These are phyloP conservation scores for Mercurialis annua DNA, from an alignment of 345 rosid genomes.

Conservation along the genomic window DNA sequence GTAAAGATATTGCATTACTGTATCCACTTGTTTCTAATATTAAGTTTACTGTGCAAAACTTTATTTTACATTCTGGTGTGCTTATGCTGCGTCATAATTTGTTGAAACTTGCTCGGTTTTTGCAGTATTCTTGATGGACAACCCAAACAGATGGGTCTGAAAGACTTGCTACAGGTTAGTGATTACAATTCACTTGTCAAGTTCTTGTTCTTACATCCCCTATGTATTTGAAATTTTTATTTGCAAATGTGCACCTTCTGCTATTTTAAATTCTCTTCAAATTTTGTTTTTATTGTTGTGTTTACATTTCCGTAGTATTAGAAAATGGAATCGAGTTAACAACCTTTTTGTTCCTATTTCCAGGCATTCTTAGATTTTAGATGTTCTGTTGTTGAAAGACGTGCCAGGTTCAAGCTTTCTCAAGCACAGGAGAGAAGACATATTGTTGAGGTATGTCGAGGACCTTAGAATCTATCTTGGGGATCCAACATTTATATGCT, in stretches of 20 bases:
- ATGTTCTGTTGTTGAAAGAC: conserved; percentile 89
- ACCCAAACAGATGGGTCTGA: conserved; percentile 88
- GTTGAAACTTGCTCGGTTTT: conserved; percentile 18
- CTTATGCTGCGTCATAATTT: not conserved
- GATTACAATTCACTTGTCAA: not conserved
- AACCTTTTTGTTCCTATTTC: not conserved
- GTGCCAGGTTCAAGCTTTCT: conserved; percentile 77
- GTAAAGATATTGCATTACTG: not conserved
- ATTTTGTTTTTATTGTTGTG: not conserved
- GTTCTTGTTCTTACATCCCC: not conserved
- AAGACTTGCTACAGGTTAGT: conserved; percentile 85
- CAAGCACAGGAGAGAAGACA: conserved; percentile 81
- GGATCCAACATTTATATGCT: too few species aligned
- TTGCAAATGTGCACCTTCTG: too few species aligned
- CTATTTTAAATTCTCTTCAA: not conserved
- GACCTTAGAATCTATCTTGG: too few species aligned
- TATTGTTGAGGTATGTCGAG: conserved; percentile 73
- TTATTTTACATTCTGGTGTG: not conserved
- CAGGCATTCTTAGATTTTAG: conserved; percentile 91
- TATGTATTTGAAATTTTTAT: not conserved
- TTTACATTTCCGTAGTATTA: not conserved
- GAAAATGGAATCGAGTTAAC: not conserved
- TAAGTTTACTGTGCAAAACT: not conserved
- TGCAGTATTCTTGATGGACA: conserved; percentile 80
- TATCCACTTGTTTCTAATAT: not conserved